A percentile compares a stretch with the other conserved stretches of the same genome.
phyloP scores from a whole-genome alignment of 345 rosid genomes.

The Eucalyptus curtisii region DNA sequence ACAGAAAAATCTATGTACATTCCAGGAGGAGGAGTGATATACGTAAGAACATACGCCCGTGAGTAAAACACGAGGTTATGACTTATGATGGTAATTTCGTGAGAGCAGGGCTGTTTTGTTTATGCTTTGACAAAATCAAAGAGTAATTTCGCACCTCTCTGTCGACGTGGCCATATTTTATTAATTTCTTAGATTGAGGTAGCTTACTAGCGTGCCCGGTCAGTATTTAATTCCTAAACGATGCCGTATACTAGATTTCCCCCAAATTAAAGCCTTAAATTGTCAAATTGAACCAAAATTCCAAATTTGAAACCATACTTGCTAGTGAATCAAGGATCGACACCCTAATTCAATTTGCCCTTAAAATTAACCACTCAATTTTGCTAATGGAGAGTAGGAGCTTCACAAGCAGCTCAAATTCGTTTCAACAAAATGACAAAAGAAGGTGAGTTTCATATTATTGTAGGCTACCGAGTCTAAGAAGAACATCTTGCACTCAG shows the following conservation, averaged over 20 bases:
- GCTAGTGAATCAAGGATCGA: fast-evolving
- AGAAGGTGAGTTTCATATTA: too few relatives aligned
- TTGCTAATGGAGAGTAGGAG: too few relatives aligned
- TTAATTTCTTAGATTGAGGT: too few relatives aligned
- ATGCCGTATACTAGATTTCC: fast-evolving
- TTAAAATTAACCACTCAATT: too few relatives aligned
- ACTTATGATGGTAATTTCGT: background rate
- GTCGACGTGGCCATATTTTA: too few relatives aligned
- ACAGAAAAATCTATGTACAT: background rate
- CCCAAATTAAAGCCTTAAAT: too few relatives aligned
- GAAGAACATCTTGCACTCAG: too few relatives aligned
- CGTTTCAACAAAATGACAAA: too few relatives aligned
- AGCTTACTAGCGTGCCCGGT: fast-evolving
- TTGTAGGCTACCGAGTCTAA: fast-evolving
- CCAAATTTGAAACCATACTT: too few relatives aligned
- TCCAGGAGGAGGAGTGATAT: background rate
- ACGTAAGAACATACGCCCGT: background rate
- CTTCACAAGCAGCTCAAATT: too few relatives aligned
- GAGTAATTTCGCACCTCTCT: too few relatives aligned
- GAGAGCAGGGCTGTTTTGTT: background rate
- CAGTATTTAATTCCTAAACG: fast-evolving
- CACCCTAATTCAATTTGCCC: fast-evolving
- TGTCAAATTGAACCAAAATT: too few relatives aligned
- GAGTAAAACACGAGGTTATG: background rate
- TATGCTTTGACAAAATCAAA: background rate